Evolutionary conservation across 495 filamentous ascomycete genomes (phyloP).

Genomic region (Lentithecium fluviatile): DNA sequence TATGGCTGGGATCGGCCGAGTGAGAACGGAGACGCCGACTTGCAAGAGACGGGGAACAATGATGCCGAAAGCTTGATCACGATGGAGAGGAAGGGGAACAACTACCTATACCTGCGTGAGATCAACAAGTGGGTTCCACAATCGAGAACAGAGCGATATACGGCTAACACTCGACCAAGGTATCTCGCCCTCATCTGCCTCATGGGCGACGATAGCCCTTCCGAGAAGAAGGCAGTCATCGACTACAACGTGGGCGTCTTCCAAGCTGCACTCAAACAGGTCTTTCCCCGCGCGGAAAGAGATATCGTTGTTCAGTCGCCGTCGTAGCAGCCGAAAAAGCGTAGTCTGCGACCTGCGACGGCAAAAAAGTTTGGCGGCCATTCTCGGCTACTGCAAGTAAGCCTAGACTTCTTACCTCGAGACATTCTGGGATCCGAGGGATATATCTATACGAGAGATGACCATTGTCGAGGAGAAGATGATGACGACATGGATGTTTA

Average conservation of each 20-base stretch:
- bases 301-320: background rate
- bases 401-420: too few relatives aligned
- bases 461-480: too few relatives aligned
- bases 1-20: conserved; percentile 71
- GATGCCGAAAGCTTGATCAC: conserved; percentile 79
- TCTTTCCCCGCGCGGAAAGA: conserved; percentile 39
- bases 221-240: conserved; percentile 46
- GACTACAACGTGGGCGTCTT: conserved; percentile 50
- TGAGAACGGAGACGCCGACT: conserved; percentile 57
- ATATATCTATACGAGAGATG: too few relatives aligned
- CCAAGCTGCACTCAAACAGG: conserved; percentile 44
- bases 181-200: conserved; percentile 48
- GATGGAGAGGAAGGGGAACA: conserved; percentile 68
- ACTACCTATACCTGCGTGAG: conserved; percentile 78
- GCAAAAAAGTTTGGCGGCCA: too few relatives aligned
- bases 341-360: too few relatives aligned
- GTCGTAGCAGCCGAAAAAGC: too few relatives aligned
- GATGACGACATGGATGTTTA: too few relatives aligned
- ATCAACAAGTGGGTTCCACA: conserved; percentile 74
- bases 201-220: conserved; percentile 47
- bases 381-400: too few relatives aligned
- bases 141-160: background rate
- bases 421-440: too few relatives aligned
- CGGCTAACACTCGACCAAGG: conserved; percentile 18
- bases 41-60: conserved; percentile 61